These are phyloP conservation scores for Phytopythium montanum DNA, from an alignment of 352 stramenopile species.

Conservation along the genomic window DNA sequence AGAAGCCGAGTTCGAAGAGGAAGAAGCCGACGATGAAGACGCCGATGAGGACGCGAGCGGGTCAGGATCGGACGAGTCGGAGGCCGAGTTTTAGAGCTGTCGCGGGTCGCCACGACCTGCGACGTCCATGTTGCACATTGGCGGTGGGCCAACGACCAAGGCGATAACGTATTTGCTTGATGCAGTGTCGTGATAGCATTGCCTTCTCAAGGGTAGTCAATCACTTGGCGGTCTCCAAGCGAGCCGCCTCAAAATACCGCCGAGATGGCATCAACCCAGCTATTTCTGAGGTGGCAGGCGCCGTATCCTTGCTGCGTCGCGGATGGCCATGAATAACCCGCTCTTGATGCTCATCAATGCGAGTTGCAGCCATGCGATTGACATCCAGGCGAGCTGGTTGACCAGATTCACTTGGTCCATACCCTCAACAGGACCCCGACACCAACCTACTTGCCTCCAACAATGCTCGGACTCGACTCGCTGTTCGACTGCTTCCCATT, in stretches of 20 bases:
- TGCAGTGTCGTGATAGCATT: neutral
- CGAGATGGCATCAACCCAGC: neutral
- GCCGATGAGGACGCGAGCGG: constrained; percentile 28
- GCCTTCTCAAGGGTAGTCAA: neutral
- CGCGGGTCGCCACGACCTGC: neutral
- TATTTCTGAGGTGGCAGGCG: neutral
- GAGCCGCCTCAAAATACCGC: neutral
- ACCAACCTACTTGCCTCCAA: neutral
- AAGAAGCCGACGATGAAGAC: constrained; percentile 17
- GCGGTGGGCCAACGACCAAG: neutral
- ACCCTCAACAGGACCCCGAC: neutral
- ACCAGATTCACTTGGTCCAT: neutral
- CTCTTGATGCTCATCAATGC: neutral
- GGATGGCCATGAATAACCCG: neutral
- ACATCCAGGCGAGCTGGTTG: neutral
- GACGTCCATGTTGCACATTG: neutral
- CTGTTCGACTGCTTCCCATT: neutral
- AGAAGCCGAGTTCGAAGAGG: constrained; percentile 11
- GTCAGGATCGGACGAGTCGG: constrained; percentile 4
- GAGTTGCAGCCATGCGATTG: neutral
- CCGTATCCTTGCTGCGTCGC: neutral
- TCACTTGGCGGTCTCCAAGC: neutral
- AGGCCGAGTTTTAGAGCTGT: constrained; percentile 15
- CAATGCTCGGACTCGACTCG: constrained; percentile 2
- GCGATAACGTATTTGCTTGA: neutral